These are phyloP conservation scores for Rhizopogon roseolus DNA, from an alignment of 768 basidiomycete genomes.

Conservation along the genomic window DNA sequence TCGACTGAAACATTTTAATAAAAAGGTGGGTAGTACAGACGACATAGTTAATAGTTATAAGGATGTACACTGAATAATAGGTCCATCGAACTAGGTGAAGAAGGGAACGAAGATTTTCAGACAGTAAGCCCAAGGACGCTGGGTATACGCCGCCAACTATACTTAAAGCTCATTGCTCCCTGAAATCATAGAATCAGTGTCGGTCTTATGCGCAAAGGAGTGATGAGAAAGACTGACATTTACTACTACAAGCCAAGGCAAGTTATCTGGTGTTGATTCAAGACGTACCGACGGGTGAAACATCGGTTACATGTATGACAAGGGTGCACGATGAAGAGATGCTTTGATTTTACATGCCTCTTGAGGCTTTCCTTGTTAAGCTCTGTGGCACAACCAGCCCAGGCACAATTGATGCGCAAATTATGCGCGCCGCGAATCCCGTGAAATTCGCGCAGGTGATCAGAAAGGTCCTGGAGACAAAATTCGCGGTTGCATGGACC, in stretches of 20 bases:
- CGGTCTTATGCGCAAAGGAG: not conserved
- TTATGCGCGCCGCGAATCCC: conserved; percentile 13
- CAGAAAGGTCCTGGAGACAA: conserved; percentile 7
- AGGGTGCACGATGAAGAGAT: conserved; percentile 18
- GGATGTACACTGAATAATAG: not conserved
- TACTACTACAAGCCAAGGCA: conserved; percentile 3
- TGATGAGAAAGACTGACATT: not conserved
- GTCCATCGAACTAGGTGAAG: not conserved
- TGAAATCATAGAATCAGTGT: not conserved
- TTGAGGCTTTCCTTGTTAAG: conserved; percentile 23
- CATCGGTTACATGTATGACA: conserved; percentile 11
- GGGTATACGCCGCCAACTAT: not conserved
- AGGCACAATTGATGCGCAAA: conserved; percentile 7
- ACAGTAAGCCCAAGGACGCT: too few species aligned
- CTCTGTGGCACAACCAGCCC: conserved; percentile 9
- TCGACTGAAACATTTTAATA: not conserved
- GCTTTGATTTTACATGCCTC: conserved; percentile 20
- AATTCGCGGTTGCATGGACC: not conserved
- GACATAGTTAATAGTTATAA: too few species aligned
- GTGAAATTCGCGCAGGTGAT: conserved; percentile 17
- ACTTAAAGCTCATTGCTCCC: not conserved
- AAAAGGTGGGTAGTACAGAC: too few species aligned
- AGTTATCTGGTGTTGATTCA: conserved; percentile 11
- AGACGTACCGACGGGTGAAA: conserved; percentile 17
- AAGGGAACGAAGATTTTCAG: too few species aligned